Evolutionary conservation across 441 rosid species (phyloP).

Genomic region (Pelargonium exstipulatum): DNA sequence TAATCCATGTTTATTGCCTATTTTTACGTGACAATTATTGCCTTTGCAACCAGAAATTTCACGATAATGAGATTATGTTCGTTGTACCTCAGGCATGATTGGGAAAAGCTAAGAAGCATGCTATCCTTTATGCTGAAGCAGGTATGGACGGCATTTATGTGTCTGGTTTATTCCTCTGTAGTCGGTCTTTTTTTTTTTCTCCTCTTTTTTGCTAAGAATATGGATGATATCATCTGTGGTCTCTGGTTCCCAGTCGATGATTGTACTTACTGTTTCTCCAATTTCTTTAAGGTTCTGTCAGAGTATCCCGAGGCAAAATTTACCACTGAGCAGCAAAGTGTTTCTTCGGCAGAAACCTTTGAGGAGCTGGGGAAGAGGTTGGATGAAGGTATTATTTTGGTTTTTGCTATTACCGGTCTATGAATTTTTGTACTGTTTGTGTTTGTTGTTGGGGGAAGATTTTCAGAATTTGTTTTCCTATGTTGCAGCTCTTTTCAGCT

Average conservation of each 20-base stretch:
- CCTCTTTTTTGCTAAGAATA: background rate
- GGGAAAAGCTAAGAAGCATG: conserved; percentile 69
- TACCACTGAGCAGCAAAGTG: conserved; percentile 53
- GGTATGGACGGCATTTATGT: conserved; percentile 27
- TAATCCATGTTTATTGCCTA: background rate
- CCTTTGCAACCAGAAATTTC: too few relatives aligned
- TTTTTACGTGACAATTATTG: background rate
- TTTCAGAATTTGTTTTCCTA: conserved; percentile 2
- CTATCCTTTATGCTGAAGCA: conserved; percentile 65
- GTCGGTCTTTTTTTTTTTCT: background rate
- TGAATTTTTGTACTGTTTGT: too few relatives aligned
- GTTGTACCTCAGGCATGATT: conserved; percentile 59
- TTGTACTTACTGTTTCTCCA: conserved; percentile 19
- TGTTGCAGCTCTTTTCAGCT: conserved; percentile 61
- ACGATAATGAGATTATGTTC: background rate
- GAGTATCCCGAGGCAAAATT: conserved; percentile 78
- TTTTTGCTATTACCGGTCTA: background rate
- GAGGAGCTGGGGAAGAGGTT: conserved; percentile 50
- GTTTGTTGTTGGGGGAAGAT: background rate
- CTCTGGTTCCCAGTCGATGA: conserved; percentile 15
- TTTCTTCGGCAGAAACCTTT: conserved; percentile 61
- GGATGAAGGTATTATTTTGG: conserved; percentile 56
- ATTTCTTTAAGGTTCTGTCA: conserved; percentile 54
- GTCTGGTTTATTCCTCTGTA: conserved; percentile 12
- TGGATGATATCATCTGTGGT: background rate